Percentiles rank a stretch among this genome's conserved stretches.
Conservation (phyloP, 2,329 filamentous ascomycete genomes). For the Cercospora canescens region DNA sequence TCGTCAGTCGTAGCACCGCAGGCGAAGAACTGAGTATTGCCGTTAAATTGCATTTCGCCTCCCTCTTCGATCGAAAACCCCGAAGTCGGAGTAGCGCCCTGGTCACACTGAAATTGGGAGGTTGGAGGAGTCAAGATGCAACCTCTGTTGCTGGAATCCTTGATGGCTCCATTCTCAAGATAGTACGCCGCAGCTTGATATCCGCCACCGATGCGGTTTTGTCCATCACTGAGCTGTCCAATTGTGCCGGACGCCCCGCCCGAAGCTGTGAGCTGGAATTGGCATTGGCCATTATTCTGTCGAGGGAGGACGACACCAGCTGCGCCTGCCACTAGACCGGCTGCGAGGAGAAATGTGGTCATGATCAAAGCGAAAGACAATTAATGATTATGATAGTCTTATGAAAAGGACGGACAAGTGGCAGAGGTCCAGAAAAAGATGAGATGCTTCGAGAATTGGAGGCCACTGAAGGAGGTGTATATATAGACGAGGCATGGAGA, state of each 20-base stretch:
- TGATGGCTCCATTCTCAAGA: neutral
- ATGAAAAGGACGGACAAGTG: neutral
- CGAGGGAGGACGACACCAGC: neutral
- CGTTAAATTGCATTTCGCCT: neutral
- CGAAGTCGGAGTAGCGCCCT: neutral
- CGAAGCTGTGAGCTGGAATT: neutral
- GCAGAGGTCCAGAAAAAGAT: neutral
- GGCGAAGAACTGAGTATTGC: neutral
- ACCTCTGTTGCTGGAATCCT: neutral
- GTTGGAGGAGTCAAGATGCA: neutral
- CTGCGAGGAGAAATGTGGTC: neutral
- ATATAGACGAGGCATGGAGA: neutral
- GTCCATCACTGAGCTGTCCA: neutral
- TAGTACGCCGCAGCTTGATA: neutral
- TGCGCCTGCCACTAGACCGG: neutral
- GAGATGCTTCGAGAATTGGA: neutral
- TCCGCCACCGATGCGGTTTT: neutral
- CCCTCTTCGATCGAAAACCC: neutral
- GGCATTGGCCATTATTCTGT: neutral
- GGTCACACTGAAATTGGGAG: neutral
- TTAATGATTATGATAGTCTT: neutral
- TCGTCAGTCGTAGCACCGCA: neutral
- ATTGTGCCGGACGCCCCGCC: neutral
- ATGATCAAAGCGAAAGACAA: neutral
- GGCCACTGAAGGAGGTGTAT: neutral